Evolutionary conservation across 345 rosid species (phyloP).

Genomic region (Pugionium cornutum): DNA sequence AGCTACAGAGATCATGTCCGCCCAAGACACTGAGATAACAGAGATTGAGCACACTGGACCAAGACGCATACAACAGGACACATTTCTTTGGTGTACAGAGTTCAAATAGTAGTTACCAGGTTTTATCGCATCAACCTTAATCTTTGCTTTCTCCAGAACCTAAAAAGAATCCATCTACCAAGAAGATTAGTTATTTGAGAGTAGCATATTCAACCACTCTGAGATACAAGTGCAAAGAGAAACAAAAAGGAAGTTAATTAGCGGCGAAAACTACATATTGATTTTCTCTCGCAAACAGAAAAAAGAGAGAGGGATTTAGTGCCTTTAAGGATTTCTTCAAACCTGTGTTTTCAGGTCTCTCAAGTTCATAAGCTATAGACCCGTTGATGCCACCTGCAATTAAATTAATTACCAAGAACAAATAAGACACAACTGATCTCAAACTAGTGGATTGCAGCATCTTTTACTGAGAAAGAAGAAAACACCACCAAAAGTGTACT

Average conservation of each 20-base stretch:
- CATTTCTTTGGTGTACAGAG: conserved; percentile 23
- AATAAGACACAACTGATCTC: neutral
- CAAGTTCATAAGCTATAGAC: conserved; percentile 79
- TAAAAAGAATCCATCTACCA: conserved; percentile 46
- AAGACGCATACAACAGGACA: conserved; percentile 7
- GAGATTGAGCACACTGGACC: conserved; percentile 34
- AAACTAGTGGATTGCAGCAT: neutral
- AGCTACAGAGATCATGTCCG: conserved; percentile 85
- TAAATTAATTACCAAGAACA: conserved; percentile 8
- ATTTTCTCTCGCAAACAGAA: conserved; percentile 6
- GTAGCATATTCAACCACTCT: conserved; percentile 22
- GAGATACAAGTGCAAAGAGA: neutral
- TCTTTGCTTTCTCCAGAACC: conserved; percentile 83
- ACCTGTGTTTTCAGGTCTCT: conserved; percentile 91
- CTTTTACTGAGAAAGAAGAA: conserved; percentile 1
- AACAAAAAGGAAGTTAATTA: neutral
- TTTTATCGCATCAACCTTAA: conserved; percentile 58
- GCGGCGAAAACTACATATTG: neutral
- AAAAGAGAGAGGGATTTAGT: conserved; percentile 28
- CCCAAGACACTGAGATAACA: conserved; percentile 80
- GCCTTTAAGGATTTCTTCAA: conserved; percentile 76
- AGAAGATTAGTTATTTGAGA: conserved; percentile 41
- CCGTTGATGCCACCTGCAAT: conserved; percentile 90
- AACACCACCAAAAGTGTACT: neutral
- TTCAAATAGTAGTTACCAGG: conserved; percentile 51